Base-by-base conservation (phyloP, 2,329 filamentous ascomycete genomes). In the Colletotrichum spinosum region DNA sequence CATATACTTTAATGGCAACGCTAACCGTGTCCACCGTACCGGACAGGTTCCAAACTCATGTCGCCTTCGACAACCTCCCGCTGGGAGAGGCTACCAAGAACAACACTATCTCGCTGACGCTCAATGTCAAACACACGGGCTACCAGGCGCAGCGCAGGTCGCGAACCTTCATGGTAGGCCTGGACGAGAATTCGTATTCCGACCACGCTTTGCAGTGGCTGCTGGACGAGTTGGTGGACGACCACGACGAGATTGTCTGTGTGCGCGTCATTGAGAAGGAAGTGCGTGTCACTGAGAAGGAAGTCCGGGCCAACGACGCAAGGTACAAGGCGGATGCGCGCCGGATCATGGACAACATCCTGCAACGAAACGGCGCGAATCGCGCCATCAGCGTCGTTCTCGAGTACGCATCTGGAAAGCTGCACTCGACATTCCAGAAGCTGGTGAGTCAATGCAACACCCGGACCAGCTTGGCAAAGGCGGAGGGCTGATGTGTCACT, bases 141-240 rank as follows among this genome's bases (percentile, higher is more conserved):
- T 97, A 96, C 78, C 89, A 92, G 70, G 90, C 90, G 69, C 90
- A 89, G 46, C 90, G 93, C 67, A 87, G 92, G 65, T 96, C 92
- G 58, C 89, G 94, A 57, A 97, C 93, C 8, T 97, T 97, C 72
- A 89, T 97, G 75, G 95, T 94, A 69, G 94, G 94, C 17, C 92
- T 94, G 15, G 94, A 97, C 77, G 92, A 95, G 72, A 94, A 97
- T 71, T 88, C 93, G 64, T 97, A 97, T 77, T 97, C 93, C 7
- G 92, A 97, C 68, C 96, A 95, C 78, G 94, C 94, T 13, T 83
- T 97, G 15, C 92, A 97, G 77, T 97, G 94, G 94, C 84, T 97
- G 55, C 87, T 97, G 44, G 93, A 97, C 72, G 93, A 97, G 78
- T 84, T 97, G 60, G 93, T 97, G 45, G 94, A 97, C 72, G 94